Evolutionary conservation across 1,139 yeast species (phyloP).

Genomic region (Kurtzmaniella quercitrusa): DNA sequence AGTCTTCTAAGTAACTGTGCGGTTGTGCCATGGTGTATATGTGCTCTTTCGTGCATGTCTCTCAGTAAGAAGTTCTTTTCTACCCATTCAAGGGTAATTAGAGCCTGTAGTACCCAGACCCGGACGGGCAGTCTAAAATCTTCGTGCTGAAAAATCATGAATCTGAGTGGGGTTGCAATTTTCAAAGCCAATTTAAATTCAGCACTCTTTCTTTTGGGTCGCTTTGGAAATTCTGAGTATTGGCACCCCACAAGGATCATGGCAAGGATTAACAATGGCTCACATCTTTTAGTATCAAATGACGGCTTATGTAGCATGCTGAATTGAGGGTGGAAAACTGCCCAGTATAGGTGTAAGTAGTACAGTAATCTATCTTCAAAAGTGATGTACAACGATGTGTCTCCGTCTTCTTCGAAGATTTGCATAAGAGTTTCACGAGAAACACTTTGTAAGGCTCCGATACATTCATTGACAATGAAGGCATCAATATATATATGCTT

Average conservation of each 20-base stretch:
- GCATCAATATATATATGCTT: slow-evolving; percentile 27
- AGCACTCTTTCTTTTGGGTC: slow-evolving; percentile 17
- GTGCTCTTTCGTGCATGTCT: slow-evolving; percentile 67
- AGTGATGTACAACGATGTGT: slow-evolving; percentile 10
- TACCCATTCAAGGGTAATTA: slow-evolving; percentile 58
- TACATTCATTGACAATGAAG: slow-evolving; percentile 15
- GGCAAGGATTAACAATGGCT: slow-evolving; percentile 50
- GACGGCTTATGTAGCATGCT: slow-evolving; percentile 63
- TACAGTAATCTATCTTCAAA: slow-evolving; percentile 26
- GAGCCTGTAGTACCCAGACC: slow-evolving; percentile 64
- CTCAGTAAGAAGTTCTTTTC: slow-evolving; percentile 63
- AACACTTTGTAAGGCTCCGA: slow-evolving; percentile 16
- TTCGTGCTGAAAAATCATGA: slow-evolving; percentile 54
- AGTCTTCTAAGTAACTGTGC: slow-evolving; percentile 69
- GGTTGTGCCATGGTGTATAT: slow-evolving; percentile 72
- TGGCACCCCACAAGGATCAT: slow-evolving; percentile 57
- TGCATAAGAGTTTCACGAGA: slow-evolving; percentile 17
- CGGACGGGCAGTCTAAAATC: slow-evolving; percentile 60
- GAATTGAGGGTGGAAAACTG: slow-evolving; percentile 56
- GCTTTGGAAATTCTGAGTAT: slow-evolving; percentile 12
- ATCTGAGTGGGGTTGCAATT: slow-evolving; percentile 61
- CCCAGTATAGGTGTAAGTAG: slow-evolving; percentile 46
- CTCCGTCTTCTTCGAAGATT: slow-evolving; percentile 17
- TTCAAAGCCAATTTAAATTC: slow-evolving; percentile 26
- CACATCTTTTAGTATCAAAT: slow-evolving; percentile 48